Conservation (phyloP, 2,329 filamentous ascomycete species). For the Colletotrichum nymphaeae region DNA sequence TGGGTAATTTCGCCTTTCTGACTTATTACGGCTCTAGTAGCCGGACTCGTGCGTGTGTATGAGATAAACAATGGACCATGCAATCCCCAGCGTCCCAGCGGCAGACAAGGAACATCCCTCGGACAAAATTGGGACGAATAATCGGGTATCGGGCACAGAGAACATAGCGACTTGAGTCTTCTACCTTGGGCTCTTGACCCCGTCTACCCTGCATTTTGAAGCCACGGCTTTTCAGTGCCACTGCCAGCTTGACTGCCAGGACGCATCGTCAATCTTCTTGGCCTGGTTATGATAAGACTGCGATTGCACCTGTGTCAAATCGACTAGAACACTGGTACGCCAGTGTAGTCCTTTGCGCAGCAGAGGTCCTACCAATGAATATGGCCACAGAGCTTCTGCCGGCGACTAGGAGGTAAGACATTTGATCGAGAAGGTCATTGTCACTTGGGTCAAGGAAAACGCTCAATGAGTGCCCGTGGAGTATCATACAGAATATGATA, state of each 20-base stretch:
- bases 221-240: not conserved
- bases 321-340: not conserved
- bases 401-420: not conserved
- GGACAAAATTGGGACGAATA: not conserved
- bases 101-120: conserved; percentile 24
- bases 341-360: not conserved
- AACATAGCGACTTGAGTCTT: not conserved
- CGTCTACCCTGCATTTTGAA: not conserved
- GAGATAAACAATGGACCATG: conserved; percentile 25
- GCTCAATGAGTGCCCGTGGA: not conserved
- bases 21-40: not conserved
- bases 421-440: not conserved
- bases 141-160: not conserved
- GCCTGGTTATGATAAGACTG: not conserved
- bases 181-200: not conserved
- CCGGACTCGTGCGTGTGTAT: conserved; percentile 3
- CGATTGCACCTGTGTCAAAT: not conserved
- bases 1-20: not conserved
- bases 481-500: not conserved
- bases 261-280: not conserved
- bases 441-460: not conserved
- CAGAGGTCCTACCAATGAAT: not conserved
- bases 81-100: conserved; percentile 13
- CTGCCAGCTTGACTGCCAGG: not conserved
- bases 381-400: not conserved